Evolutionary conservation across 129 eudicot species (phyloP).

Genomic region (Ambrosia artemisiifolia): DNA sequence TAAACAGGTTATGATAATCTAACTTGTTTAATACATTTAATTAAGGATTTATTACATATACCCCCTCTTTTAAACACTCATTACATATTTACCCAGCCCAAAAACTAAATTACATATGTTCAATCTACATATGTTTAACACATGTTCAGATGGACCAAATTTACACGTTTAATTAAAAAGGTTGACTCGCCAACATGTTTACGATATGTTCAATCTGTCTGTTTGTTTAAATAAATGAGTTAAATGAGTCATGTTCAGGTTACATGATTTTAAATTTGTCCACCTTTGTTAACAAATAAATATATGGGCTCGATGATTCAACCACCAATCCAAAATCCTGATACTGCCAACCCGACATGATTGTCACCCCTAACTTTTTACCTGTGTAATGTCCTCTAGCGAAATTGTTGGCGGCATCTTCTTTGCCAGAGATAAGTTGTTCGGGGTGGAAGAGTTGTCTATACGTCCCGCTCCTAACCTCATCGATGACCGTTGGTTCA

Average conservation of each 20-base stretch:
- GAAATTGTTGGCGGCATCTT: conserved; percentile 68
- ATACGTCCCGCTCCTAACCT: conserved; percentile 43
- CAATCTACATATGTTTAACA: too few relatives aligned
- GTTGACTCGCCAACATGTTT: background rate
- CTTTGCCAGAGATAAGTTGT: conserved; percentile 65
- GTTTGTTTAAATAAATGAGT: background rate
- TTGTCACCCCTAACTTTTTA: background rate
- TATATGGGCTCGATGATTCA: background rate
- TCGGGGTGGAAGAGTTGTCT: conserved; percentile 63
- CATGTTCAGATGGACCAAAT: background rate
- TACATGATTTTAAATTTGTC: background rate
- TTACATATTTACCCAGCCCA: too few relatives aligned
- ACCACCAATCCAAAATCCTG: background rate
- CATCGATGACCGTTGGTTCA: conserved; percentile 57
- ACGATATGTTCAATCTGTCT: background rate
- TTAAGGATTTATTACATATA: too few relatives aligned
- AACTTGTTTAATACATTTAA: background rate
- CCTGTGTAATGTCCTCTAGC: conserved; percentile 69
- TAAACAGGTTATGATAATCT: too few relatives aligned
- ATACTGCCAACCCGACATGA: background rate
- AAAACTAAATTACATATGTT: too few relatives aligned
- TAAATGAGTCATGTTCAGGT: background rate
- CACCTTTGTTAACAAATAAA: background rate
- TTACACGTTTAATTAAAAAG: background rate
- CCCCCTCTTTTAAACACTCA: too few relatives aligned